These are phyloP conservation scores for Parasarocladium wereldwijsianum DNA, from an alignment of 2,329 filamentous ascomycete genomes.

Conservation along the genomic window DNA sequence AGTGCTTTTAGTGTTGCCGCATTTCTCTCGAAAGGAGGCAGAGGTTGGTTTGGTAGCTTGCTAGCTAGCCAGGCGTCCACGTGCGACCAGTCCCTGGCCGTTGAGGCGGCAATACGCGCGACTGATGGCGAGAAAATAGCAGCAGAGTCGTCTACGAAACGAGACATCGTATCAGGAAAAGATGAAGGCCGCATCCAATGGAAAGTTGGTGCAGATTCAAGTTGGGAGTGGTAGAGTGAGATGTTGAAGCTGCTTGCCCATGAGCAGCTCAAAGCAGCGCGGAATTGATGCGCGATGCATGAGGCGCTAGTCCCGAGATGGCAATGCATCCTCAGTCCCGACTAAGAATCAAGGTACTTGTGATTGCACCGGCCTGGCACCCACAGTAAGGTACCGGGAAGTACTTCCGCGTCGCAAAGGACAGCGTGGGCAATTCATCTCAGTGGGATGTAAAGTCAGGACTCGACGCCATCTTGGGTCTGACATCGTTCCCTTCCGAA, in stretches of 20 bases:
- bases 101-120: conserved; percentile 61
- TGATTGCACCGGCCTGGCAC: too few relatives aligned
- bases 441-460: conserved; percentile 6
- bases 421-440: conserved; percentile 11
- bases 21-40: conserved; percentile 75
- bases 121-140: conserved; percentile 55
- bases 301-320: too few relatives aligned
- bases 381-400: too few relatives aligned
- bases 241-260: too few relatives aligned
- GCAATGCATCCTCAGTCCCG: too few relatives aligned
- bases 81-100: conserved; percentile 82
- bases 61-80: conserved; percentile 70
- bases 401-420: conserved; percentile 7
- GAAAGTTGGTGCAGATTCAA: not conserved
- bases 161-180: not conserved
- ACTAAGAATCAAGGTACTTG: too few relatives aligned
- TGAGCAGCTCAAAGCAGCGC: too few relatives aligned
- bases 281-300: too few relatives aligned
- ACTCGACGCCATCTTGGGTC: conserved; percentile 5
- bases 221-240: too few relatives aligned
- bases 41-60: conserved; percentile 47
- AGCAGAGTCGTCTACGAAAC: conserved; percentile 14
- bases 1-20: conserved; percentile 65
- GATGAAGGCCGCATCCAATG: not conserved
- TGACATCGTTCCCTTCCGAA: conserved; percentile 1